Evolutionary conservation across 805 yeast genomes (phyloP), one percentile per base, ranked within the genome.

Genomic region (Kodamaea lidongshanica): DNA sequence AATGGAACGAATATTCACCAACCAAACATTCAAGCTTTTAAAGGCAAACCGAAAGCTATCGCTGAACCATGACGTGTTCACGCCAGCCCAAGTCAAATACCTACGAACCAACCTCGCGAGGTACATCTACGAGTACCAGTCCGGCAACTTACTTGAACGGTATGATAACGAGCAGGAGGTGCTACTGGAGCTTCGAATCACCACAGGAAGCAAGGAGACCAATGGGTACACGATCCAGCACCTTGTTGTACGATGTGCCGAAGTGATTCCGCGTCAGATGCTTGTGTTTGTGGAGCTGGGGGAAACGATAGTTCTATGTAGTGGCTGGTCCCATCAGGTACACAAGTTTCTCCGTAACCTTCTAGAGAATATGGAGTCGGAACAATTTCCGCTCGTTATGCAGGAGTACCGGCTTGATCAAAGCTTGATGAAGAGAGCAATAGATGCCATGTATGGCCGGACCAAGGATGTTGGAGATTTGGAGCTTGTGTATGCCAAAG

Each of bases 11-110:
- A 28, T 40, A 24, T 37, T 40, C 19, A 23, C 35, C 25, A 35
- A 40, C 34, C 41, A 38, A 22, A 34, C 40, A 17, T 40, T 37
- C 34, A 34, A 35, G 37, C 22, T 40, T 8, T 28, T 31, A 28
- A 38, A 35, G 22, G 26, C 30, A 29, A 35, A 40, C 35, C 35
- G 32, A 19, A 15, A 25, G 8, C 16, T 37, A 8, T 19, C 28
- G 8, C 9, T 13, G 12, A 11, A 23, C 4, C 27, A 25, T 29
- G 9, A 11, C 10, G 20, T 19, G 26, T 14, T 33, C 24, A 2
- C 19, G 4, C 11, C 12, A 9, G 27, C 19, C 4, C 39, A 40
- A 19, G 14, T 30, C 11, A 13, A 15, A 21, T 34, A 30, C 14
- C 13, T 40, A 4, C 24, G 32, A 12, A 20, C 11, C 16, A 34